Percentiles rank a stretch among this genome's conserved stretches.
phyloP scores from a whole-genome alignment of 2,329 filamentous ascomycete genomes.

The Beauveria sp. region DNA sequence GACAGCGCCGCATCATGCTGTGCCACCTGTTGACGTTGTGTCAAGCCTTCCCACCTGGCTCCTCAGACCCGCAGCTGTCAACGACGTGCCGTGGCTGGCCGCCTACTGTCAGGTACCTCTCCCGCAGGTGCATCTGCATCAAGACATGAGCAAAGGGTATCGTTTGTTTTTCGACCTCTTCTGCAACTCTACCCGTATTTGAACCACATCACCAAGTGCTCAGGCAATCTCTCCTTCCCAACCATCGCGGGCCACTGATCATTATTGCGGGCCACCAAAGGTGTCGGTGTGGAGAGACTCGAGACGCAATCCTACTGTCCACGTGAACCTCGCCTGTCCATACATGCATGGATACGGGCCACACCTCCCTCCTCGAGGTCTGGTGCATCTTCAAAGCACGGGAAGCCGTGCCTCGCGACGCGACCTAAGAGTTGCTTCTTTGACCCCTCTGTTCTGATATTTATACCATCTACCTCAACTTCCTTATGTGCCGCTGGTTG shows the following conservation, averaged over 20 bases:
- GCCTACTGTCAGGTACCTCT: neutral
- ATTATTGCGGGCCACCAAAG: neutral
- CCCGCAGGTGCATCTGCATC: neutral
- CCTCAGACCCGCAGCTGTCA: neutral
- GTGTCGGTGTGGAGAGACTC: slow-evolving; percentile 6
- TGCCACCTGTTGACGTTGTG: neutral
- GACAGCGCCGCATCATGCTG: neutral
- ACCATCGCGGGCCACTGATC: neutral
- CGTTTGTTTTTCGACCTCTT: no score
- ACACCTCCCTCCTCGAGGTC: slow-evolving; percentile 2
- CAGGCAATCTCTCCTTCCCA: neutral
- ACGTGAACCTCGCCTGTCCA: slow-evolving; percentile 8
- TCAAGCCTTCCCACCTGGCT: no score
- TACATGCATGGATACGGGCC: neutral
- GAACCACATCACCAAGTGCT: neutral
- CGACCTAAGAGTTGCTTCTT: neutral
- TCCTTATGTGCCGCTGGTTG: neutral
- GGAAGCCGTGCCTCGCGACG: neutral
- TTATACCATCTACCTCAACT: neutral
- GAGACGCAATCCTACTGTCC: slow-evolving; percentile 1
- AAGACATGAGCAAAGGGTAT: neutral
- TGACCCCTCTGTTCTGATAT: neutral
- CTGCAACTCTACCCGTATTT: neutral
- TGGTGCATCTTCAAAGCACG: neutral
- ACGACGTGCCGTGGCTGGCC: neutral